Evolutionary conservation across 2,329 filamentous ascomycete species (phyloP).

Genomic region (Coniochaeta pulveracea): DNA sequence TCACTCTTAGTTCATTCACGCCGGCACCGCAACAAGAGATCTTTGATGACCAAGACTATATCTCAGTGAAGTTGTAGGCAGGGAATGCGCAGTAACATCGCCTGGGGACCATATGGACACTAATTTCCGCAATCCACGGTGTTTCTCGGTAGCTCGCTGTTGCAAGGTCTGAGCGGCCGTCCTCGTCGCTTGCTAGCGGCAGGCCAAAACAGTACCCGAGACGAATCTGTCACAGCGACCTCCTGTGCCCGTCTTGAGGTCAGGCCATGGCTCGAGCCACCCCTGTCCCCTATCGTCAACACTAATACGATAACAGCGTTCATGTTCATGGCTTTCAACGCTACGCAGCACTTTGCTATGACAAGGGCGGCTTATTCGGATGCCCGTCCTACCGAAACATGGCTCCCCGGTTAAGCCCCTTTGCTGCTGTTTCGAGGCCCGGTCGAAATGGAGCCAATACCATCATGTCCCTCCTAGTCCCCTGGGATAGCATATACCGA

Average conservation of each 20-base stretch:
- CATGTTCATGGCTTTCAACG: neutral
- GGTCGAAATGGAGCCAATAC: no score
- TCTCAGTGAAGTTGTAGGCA: no score
- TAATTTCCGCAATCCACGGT: no score
- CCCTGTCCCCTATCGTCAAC: constrained; percentile 3
- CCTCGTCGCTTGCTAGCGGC: constrained; percentile 12
- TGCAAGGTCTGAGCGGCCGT: constrained; percentile 12
- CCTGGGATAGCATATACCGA: no score
- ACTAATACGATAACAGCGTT: neutral
- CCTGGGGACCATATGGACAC: no score
- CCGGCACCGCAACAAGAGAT: no score
- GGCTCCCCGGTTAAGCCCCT: constrained; percentile 2
- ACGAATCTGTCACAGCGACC: constrained; percentile 34
- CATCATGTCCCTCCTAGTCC: no score
- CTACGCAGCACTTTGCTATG: constrained; percentile 1
- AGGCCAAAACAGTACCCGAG: constrained; percentile 34
- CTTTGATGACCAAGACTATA: no score
- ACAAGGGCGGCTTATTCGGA: constrained; percentile 7
- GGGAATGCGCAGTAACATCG: no score
- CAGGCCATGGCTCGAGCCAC: constrained; percentile 4
- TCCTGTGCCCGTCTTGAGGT: constrained; percentile 11
- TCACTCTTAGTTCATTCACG: no score
- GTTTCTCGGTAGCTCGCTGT: neutral
- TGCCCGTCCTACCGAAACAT: constrained; percentile 6
- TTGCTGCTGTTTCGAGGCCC: constrained; percentile 2